Evolutionary conservation across 1,139 yeast species (phyloP).

Genomic region (Candida sp.): DNA sequence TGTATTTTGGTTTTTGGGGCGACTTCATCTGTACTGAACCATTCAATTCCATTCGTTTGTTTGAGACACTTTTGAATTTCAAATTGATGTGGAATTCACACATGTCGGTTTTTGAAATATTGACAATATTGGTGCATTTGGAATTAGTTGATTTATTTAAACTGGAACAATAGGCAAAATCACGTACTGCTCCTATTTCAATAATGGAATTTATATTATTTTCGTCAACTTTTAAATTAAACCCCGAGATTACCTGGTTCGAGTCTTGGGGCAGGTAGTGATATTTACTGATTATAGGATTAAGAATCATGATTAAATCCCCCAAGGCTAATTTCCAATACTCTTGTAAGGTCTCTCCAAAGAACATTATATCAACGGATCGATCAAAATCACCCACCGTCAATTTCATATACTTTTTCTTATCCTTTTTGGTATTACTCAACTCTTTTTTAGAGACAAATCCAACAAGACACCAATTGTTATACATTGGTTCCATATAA

Average conservation of each 20-base stretch:
- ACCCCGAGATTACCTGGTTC: constrained; percentile 29
- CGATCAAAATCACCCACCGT: constrained; percentile 64
- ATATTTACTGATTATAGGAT: constrained; percentile 54
- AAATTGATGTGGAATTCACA: constrained; percentile 75
- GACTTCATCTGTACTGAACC: constrained; percentile 50
- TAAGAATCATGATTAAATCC: constrained; percentile 67
- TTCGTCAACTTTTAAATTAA: constrained; percentile 57
- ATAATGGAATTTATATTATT: constrained; percentile 46
- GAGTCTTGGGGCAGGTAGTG: constrained; percentile 3
- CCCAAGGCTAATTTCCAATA: constrained; percentile 77
- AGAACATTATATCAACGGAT: constrained; percentile 58
- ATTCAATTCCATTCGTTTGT: constrained; percentile 72
- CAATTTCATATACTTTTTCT: constrained; percentile 55
- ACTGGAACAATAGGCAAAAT: constrained; percentile 68
- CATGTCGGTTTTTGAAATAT: constrained; percentile 46
- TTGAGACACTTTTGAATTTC: constrained; percentile 49
- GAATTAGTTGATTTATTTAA: constrained; percentile 38
- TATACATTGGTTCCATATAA: constrained; percentile 62
- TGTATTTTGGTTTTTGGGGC: constrained; percentile 24
- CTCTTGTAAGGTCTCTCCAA: constrained; percentile 63
- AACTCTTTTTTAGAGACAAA: constrained; percentile 58
- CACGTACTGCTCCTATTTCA: constrained; percentile 71
- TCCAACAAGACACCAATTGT: constrained; percentile 78
- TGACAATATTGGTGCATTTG: constrained; percentile 59
- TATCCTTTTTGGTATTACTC: constrained; percentile 40